Conservation (phyloP, 2,329 filamentous ascomycete species). For the Pyrenophora seminiperda region DNA sequence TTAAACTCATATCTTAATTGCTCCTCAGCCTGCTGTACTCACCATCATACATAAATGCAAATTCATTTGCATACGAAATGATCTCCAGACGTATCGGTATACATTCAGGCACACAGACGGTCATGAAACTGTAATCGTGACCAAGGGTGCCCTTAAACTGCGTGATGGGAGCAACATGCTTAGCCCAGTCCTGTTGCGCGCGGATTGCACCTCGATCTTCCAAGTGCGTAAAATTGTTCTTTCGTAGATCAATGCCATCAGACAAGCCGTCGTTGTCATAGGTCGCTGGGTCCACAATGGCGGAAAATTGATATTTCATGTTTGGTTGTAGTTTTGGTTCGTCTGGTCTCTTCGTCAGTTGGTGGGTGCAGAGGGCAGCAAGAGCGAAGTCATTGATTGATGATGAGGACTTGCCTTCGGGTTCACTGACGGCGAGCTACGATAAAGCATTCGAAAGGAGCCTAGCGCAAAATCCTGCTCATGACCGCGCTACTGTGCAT, state of each 20-base stretch:
- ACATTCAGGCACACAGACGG: constrained; percentile 46
- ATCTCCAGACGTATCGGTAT: constrained; percentile 49
- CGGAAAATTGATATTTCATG: neutral
- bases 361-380: neutral
- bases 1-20: neutral
- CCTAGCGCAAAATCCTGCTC: neutral
- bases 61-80: constrained; percentile 50
- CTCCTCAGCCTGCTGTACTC: constrained; percentile 2
- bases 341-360: neutral
- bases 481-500: neutral
- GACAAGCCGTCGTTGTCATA: neutral
- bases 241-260: neutral
- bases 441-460: neutral
- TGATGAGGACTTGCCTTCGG: neutral
- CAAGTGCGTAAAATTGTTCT: neutral
- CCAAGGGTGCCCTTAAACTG: constrained; percentile 36
- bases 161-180: constrained; percentile 25
- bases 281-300: neutral
- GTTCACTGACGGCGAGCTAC: neutral
- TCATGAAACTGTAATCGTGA: constrained; percentile 37
- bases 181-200: constrained; percentile 44
- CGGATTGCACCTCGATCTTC: neutral
- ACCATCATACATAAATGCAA: constrained; percentile 51
- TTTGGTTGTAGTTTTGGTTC: neutral
- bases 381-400: neutral